Evolutionary conservation across 2,329 filamentous ascomycete genomes (phyloP).

Genomic region (Harringtonia lauricola): DNA sequence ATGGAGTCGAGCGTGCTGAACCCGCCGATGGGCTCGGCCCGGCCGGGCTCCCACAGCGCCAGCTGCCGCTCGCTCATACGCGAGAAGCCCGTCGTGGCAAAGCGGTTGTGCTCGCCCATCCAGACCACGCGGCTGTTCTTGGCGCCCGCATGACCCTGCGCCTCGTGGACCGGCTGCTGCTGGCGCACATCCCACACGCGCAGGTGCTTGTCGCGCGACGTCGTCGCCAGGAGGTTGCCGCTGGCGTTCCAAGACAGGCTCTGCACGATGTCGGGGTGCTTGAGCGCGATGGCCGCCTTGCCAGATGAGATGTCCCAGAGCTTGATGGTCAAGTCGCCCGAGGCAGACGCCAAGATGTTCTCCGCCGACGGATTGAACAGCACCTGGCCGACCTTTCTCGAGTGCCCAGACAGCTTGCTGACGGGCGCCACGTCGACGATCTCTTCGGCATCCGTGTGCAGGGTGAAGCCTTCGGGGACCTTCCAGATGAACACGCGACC

Average conservation of each 20-base stretch:
- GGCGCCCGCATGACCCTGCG: constrained; percentile 75
- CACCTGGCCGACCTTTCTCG: constrained; percentile 94
- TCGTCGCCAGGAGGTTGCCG: constrained; percentile 78
- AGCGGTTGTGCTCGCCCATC: constrained; percentile 93
- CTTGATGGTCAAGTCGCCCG: constrained; percentile 90
- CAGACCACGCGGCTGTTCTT: constrained; percentile 97
- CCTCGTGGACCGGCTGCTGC: constrained; percentile 76
- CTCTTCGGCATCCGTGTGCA: constrained; percentile 78
- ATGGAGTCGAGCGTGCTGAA: constrained; percentile 90
- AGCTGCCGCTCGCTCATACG: constrained; percentile 97
- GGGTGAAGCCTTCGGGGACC: constrained; percentile 77
- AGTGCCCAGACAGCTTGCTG: constrained; percentile 74
- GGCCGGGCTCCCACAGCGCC: constrained; percentile 87
- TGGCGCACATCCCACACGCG: constrained; percentile 96
- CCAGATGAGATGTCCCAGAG: constrained; percentile 87
- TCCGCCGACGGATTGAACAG: constrained; percentile 95
- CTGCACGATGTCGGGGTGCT: constrained; percentile 86
- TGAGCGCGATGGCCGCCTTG: constrained; percentile 62
- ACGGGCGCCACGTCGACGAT: constrained; percentile 71
- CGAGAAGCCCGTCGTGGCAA: constrained; percentile 95
- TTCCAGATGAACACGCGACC: constrained; percentile 96
- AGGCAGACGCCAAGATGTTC: constrained; percentile 89
- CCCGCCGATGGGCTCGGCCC: constrained; percentile 75
- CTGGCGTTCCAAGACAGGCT: constrained; percentile 92
- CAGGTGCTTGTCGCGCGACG: constrained; percentile 95